Base-by-base conservation (phyloP, 192 early-diverging fungal species). In the Entomortierella beljakovae region DNA sequence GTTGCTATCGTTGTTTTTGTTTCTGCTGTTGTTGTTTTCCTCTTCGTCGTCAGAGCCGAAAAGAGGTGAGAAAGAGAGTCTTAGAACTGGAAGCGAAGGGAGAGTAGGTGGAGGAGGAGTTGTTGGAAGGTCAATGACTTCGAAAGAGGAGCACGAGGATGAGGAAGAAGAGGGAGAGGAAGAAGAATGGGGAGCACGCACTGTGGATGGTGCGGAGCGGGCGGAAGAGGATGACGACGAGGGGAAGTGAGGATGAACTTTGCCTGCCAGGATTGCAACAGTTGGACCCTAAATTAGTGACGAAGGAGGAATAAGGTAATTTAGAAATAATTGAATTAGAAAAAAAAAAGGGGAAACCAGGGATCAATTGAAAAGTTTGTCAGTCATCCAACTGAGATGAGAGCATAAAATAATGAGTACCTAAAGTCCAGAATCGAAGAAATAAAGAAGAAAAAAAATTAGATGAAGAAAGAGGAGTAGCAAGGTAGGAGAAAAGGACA, bases 261-360 rank as follows among this genome's bases (percentile, higher is more conserved):
- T 72, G 70, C 61, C 70, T 58, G 70, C 70, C 70, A 72, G 70
- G 53, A 42, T 64, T 70, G 68, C 28, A 54, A 34, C 25, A n/a
- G 40, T 23, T 53, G 59, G 58, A 61, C 58, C 37, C 68, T 70
- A 59, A 26, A 31, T 33, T 29, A 18, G 31, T 1, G 18, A 25
- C 25, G 18, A 23, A 59, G 25, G 42, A 52, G 15, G 49, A 53
- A 16, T 16, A 38, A 31, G 35, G 20, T n/a, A 37, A 33, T 16
- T 31, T 29, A 46, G 23, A 8, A 38, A 48, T 37, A 64, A 43
- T 20, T n/a, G n/a, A n/a, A n/a, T n/a, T n/a, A n/a, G 15, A 46
- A 8, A 38, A 38, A 38, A 13, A 20, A 20, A 20, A 46, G 43
- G 15, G 3, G 43, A 20, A 20, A 16, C 43, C 43, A 46, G 43